These are phyloP conservation scores for Volvox reticuliferus DNA, from an alignment of 139 green algal species.

Conservation along the genomic window DNA sequence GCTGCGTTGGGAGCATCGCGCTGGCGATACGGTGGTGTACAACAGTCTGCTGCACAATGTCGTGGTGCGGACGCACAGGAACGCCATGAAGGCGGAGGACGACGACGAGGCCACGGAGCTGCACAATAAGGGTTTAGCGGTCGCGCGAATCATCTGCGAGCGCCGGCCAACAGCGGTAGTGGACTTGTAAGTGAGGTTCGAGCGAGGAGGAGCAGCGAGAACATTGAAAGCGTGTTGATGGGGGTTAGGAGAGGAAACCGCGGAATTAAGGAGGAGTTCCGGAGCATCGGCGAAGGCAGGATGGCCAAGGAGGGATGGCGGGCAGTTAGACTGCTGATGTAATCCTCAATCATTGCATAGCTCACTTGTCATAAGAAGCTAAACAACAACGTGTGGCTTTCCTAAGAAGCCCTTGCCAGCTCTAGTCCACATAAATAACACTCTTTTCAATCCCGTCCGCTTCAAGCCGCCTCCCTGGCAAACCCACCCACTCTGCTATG, in stretches of 20 bases:
- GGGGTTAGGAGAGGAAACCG: not conserved
- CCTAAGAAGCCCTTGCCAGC: too few species aligned
- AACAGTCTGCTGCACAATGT: not conserved
- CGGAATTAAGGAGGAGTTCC: too few species aligned
- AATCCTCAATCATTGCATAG: too few species aligned
- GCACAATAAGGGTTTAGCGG: not conserved
- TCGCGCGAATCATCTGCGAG: not conserved
- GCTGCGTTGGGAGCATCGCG: not conserved
- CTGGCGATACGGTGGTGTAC: not conserved
- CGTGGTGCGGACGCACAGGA: not conserved
- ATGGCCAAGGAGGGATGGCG: not conserved
- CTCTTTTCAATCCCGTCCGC: too few species aligned
- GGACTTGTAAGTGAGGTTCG: conserved; percentile 16
- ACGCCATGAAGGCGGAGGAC: not conserved
- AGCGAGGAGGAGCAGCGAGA: not conserved
- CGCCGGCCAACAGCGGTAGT: conserved; percentile 9
- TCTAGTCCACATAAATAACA: too few species aligned
- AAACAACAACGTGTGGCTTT: too few species aligned
- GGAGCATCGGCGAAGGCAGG: too few species aligned
- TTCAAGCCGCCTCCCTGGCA: too few species aligned
- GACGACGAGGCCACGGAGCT: not conserved
- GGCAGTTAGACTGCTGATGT: not conserved
- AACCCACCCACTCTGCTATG: too few species aligned
- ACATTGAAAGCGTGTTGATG: not conserved
- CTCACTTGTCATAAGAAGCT: too few species aligned